Evolutionary conservation across 805 yeast species (phyloP), one percentile per base, ranked within the genome.

Genomic region (Pichia manshurica): DNA sequence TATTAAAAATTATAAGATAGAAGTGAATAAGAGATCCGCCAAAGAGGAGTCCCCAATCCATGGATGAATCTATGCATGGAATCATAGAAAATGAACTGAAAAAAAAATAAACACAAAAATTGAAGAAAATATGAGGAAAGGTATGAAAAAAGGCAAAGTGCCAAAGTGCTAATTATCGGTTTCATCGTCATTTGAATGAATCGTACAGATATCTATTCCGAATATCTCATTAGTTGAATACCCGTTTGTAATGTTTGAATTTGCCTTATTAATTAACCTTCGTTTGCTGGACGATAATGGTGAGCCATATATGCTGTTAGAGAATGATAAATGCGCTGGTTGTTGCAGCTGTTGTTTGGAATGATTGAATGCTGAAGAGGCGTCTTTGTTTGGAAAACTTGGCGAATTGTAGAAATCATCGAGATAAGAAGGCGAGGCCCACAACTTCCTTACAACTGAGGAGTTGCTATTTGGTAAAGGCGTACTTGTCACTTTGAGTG

Each of bases 401-500:
- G 79, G 78, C 20, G 83, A 77, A 36, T 79, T 74, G 55, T 81
- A 79, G 58, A 82, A 82, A 55, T 82, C 87, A 50, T 82, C 87
- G 48, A 81, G 66, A 56, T 78, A 79, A 2, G 81, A 73, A 13
- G 87, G 87, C 19, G 85, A 79, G 56, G 78, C 74, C 84, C 86
- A 80, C 39, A 78, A 65, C 56, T 73, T 78, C 53, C 72, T 73
- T 59, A 73, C 63, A 17, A 73, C 67, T 8, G 79, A 69, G 1
- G 51, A 43, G n/a, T 16, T 9, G 5, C 21, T 13, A 36, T 19
- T 43, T 19, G 20, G 39, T 25, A 20, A 36, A 17, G 46, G 44
- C 3, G 50, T 43, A 15, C 19, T 43, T 6, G 41, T 32, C 7
- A 31, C 5, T 20, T 29, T 38, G 15, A 34, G 25, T 25, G 55